phyloP scores from a whole-genome alignment of 2,329 filamentous ascomycete species.

The Pseudogymnoascus sp. region DNA sequence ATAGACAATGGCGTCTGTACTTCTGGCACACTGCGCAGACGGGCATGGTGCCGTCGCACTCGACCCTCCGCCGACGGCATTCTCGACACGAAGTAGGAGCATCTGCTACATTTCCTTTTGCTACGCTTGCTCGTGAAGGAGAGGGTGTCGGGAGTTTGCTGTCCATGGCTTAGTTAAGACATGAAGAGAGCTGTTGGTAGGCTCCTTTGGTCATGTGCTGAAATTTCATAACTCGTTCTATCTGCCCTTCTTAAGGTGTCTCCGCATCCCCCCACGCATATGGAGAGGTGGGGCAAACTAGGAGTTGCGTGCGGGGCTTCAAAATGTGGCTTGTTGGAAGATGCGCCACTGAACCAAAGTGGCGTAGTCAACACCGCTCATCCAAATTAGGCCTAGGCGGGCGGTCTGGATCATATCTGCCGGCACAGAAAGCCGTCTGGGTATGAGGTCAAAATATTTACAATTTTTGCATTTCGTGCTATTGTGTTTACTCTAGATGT shows the following conservation, averaged over 20 bases:
- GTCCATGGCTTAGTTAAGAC: not conserved
- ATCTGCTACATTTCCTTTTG: not conserved
- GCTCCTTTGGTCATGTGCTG: not conserved
- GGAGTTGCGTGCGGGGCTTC: not conserved
- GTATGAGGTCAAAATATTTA: not conserved
- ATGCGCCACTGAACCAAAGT: not conserved
- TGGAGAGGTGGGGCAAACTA: not conserved
- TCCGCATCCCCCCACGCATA: not conserved
- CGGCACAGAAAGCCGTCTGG: not conserved
- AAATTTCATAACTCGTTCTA: not conserved
- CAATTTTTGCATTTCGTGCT: not conserved
- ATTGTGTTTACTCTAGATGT: not conserved
- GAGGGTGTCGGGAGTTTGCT: not conserved
- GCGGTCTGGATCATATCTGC: not conserved
- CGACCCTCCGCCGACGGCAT: constrained; percentile 1
- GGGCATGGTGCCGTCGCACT: constrained; percentile 9
- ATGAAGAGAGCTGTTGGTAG: not conserved
- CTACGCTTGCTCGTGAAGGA: not conserved
- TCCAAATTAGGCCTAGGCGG: not conserved
- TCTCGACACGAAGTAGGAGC: constrained; percentile 9
- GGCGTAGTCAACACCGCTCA: not conserved
- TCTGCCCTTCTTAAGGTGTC: not conserved
- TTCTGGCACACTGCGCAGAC: constrained; percentile 7
- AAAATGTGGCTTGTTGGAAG: not conserved
- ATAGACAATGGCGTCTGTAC: constrained; percentile 10